These are phyloP conservation scores for Zychaea mexicana DNA, from an alignment of 371 early-diverging fungal genomes.

Conservation along the genomic window DNA sequence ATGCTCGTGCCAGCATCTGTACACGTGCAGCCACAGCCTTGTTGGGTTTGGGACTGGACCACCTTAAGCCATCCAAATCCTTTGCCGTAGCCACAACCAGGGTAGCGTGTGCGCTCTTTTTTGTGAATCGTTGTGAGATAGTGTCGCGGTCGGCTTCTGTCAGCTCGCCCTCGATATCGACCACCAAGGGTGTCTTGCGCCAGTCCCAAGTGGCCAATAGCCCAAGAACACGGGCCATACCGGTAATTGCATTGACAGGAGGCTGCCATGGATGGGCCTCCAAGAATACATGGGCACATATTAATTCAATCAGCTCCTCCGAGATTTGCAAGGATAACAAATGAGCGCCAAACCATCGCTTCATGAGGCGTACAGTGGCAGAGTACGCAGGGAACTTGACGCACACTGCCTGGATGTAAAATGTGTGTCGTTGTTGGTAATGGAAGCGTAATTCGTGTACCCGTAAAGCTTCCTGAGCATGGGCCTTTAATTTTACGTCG, in stretches of 20 bases:
- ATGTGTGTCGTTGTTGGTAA: conserved; percentile 65
- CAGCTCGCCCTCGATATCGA: conserved; percentile 73
- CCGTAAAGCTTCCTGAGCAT: conserved; percentile 44
- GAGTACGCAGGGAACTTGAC: conserved; percentile 70
- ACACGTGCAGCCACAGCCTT: conserved; percentile 62
- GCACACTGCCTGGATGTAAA: conserved; percentile 70
- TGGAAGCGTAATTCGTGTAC: conserved; percentile 54
- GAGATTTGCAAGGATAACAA: conserved; percentile 58
- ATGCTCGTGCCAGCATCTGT: conserved; percentile 63
- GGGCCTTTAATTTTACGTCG: conserved; percentile 30
- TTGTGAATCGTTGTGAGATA: conserved; percentile 48
- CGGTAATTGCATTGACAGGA: conserved; percentile 64
- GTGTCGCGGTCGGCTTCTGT: conserved; percentile 46
- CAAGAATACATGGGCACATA: conserved; percentile 65
- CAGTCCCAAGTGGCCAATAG: conserved; percentile 77
- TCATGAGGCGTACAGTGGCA: conserved; percentile 75
- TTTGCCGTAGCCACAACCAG: conserved; percentile 70
- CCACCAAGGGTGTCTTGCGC: conserved; percentile 72
- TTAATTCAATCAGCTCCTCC: conserved; percentile 64
- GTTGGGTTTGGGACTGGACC: conserved; percentile 51
- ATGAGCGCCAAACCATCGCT: conserved; percentile 88
- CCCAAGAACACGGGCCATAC: conserved; percentile 75
- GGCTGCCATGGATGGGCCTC: conserved; percentile 65
- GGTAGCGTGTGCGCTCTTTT: conserved; percentile 38
- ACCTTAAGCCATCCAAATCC: conserved; percentile 62